phyloP scores from a whole-genome alignment of 2,329 filamentous ascomycete species.

The Fusarium annulatum region DNA sequence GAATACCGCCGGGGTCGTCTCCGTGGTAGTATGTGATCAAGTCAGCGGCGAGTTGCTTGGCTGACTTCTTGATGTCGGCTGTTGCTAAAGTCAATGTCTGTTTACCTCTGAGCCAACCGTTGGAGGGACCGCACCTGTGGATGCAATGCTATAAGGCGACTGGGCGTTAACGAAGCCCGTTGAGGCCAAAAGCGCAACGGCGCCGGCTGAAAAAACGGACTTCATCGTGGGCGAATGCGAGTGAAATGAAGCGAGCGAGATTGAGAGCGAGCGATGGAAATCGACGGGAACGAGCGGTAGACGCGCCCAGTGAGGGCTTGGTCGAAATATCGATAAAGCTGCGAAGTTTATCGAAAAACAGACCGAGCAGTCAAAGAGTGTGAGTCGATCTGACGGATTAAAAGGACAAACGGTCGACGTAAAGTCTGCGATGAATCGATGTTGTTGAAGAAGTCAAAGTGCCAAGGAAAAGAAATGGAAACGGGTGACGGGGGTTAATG shows the following conservation, averaged over 20 bases:
- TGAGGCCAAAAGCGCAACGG: constrained; percentile 40
- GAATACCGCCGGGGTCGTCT: constrained; percentile 56
- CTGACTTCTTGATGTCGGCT: constrained; percentile 55
- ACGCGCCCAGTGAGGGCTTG: constrained; percentile 32
- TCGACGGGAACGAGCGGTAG: constrained; percentile 21
- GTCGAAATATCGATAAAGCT: constrained; percentile 1
- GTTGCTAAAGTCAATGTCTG: constrained; percentile 26
- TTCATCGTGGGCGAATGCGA: constrained; percentile 35
- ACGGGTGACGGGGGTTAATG: constrained; percentile 32
- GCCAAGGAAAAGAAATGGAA: constrained; percentile 41
- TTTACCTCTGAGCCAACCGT: neutral
- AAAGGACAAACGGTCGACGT: constrained; percentile 16
- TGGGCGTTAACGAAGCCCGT: constrained; percentile 38
- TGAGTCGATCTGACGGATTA: constrained; percentile 2
- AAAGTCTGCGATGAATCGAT: constrained; percentile 27
- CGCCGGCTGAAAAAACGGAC: constrained; percentile 29
- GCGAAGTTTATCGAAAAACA: constrained; percentile 6
- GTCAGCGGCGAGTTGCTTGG: constrained; percentile 56
- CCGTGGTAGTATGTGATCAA: constrained; percentile 60
- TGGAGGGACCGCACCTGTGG: constrained; percentile 29
- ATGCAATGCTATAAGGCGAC: constrained; percentile 41
- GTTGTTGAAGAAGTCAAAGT: constrained; percentile 42
- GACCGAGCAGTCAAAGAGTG: constrained; percentile 8
- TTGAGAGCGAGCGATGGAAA: neutral
- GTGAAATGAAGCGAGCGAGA: constrained; percentile 17